Evolutionary conservation across 192 early-diverging fungal species (phyloP), one percentile per base, ranked within the genome.

Genomic region (Coemansia sp.): DNA sequence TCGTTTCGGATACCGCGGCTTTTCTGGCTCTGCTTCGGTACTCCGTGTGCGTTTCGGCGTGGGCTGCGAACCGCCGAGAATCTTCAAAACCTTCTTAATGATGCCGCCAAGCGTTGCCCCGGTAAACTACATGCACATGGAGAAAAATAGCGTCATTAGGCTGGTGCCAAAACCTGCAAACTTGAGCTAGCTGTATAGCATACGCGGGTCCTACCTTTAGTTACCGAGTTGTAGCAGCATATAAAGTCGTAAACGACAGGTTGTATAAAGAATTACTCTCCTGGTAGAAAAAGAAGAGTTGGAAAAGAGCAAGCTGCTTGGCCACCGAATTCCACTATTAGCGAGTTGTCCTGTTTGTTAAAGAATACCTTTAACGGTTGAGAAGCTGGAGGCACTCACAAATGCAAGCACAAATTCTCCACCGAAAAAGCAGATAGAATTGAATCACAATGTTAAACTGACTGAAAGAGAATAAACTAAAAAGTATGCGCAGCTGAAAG

Each of bases 21-120:
- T 61, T 51, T 66, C 67, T 37, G 55, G 35, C 55, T 57, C 51
- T 41, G 61, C 60, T 54, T 61, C 55, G 52, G 65, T 57, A 68
- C 68, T 67, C 64, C 64, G 77, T 48, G 62, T 74, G 68, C 72
- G 72, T 69, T 80, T 74, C 54, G 77, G 64, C 49, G 72, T 64
- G n/a, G 60, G 62, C 24, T 65, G 66, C 18, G 72, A 71, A 38
- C 67, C 69, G 77, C 77, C 71, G 51, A 71, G 62, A 80, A 80
- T 74, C 65, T 71, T 74, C 69, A 59, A 32, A 48, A 45, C 39
- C 43, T 16, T 13, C 11, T 24, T 54, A 29, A 27, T 32, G 26
- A 54, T 54, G 53, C 53, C 29, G 53, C 53, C 18, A 19, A 19
- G 7, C 7, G 18, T 19, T 18, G 7, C 47, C 45, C 18, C 47